Evolutionary conservation across 1,139 yeast species (phyloP), one percentile per base, ranked within the genome.

Genomic region (Yamadazyma atlantica): DNA sequence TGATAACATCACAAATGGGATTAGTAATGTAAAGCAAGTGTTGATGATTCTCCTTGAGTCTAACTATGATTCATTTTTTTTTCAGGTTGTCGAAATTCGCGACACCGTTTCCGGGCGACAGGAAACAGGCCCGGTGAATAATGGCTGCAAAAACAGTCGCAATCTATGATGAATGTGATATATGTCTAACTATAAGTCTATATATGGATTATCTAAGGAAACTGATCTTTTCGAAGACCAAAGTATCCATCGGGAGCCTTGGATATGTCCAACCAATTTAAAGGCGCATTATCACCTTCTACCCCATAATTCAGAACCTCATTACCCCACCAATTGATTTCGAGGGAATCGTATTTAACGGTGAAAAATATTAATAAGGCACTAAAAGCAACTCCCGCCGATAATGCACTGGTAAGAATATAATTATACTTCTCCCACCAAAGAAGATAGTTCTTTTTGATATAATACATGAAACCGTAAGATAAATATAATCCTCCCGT

Each of bases 381-480:
- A 44, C 77, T 61, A 40, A 78, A 71, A 0, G 85, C 85, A 27
- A 78, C 73, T 16, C 85, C 86, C 2, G 85, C 80, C 6, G 73
- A 62, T 32, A 80, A 56, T 2, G 78, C 85, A 42, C 78, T 69
- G 12, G 82, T 68, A 26, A 81, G 59, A 9, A 82, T 72, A 53
- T 81, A 82, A 50, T 77, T 80, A 58, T 80, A 82, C 55, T 75
- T 78, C 43, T 75, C 80, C 82, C 84, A 80, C 82, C 85, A 76
- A 18, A 67, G 58, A 15, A 65, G 48, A 50, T 72, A 76, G 44
- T 75, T 66, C 46, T 61, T 67, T 47, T 70, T 75, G 48, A 79
- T 59, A 53, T 66, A 61, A 51, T 68, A 66, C 78, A 78, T 80
- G 62, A 81, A 81, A 22, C 64, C 48, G 40, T 60, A 69, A 10